Conservation (phyloP, 495 filamentous ascomycete species). For the Ramalina intermedia region DNA sequence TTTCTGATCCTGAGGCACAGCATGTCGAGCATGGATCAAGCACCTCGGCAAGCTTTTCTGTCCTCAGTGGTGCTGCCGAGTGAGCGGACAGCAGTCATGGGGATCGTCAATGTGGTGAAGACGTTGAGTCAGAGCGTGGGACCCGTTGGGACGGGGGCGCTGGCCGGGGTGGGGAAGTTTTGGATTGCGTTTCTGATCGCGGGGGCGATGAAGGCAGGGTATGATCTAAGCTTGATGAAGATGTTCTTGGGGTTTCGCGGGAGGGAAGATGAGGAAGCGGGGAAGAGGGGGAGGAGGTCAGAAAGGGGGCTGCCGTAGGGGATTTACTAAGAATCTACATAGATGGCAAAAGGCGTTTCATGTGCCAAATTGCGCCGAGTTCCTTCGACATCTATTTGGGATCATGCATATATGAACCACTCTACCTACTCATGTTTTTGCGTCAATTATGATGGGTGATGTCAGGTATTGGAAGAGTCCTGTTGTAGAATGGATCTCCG, state of each 20-base stretch:
- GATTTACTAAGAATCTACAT: too few relatives aligned
- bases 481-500: background rate
- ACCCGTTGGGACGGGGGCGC: constrained; percentile 52
- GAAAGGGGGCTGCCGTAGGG: background rate
- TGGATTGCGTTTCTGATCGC: constrained; percentile 60
- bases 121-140: constrained; percentile 48
- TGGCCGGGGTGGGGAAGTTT: constrained; percentile 46
- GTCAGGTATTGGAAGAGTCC: too few relatives aligned
- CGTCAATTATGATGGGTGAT: too few relatives aligned
- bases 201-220: constrained; percentile 51
- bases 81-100: constrained; percentile 70
- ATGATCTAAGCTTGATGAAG: constrained; percentile 61
- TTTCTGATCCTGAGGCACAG: constrained; percentile 58
- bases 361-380: too few relatives aligned
- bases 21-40: constrained; percentile 67
- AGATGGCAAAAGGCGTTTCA: too few relatives aligned
- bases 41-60: constrained; percentile 66
- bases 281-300: background rate
- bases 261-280: constrained; percentile 9
- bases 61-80: constrained; percentile 53
- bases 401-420: too few relatives aligned
- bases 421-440: too few relatives aligned
- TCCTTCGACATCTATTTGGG: too few relatives aligned
- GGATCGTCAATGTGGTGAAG: constrained; percentile 53
- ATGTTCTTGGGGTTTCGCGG: constrained; percentile 40